These are phyloP conservation scores for Brettanomyces naardenensis DNA, from an alignment of 805 yeast genomes.

Conservation along the genomic window DNA sequence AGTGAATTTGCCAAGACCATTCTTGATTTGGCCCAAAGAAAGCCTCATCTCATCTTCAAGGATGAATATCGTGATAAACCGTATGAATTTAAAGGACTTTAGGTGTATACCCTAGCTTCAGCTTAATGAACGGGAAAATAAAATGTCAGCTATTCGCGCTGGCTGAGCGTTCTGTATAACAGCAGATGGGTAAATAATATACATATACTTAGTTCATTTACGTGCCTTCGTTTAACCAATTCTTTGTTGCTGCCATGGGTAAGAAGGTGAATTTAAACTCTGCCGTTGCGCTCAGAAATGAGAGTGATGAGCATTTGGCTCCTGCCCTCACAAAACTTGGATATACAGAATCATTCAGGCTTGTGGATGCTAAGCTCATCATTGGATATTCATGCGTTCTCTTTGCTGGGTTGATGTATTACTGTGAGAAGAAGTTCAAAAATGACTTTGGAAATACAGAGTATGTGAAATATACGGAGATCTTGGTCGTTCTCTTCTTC, in stretches of 20 bases:
- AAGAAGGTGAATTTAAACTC: constrained; percentile 33
- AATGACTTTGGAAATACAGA: constrained; percentile 32
- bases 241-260: no score
- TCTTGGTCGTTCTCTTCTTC: constrained; percentile 31
- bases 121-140: no score
- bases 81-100: constrained; percentile 3
- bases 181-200: no score
- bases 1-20: constrained; percentile 86
- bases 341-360: constrained; percentile 37
- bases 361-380: constrained; percentile 39
- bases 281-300: constrained; percentile 36
- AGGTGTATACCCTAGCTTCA: no score
- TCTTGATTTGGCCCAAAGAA: constrained; percentile 62
- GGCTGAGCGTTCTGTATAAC: no score
- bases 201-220: no score
- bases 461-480: constrained; percentile 28
- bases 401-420: constrained; percentile 38
- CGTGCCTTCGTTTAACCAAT: no score
- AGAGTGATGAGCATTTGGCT: constrained; percentile 42
- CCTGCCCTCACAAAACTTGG: constrained; percentile 34
- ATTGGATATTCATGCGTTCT: constrained; percentile 41
- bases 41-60: constrained; percentile 65
- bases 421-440: constrained; percentile 38
- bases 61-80: constrained; percentile 22
- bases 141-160: no score